Evolutionary conservation across 495 filamentous ascomycete genomes (phyloP), one percentile per base, ranked within the genome.

Genomic region (Daldinia caldariorum): DNA sequence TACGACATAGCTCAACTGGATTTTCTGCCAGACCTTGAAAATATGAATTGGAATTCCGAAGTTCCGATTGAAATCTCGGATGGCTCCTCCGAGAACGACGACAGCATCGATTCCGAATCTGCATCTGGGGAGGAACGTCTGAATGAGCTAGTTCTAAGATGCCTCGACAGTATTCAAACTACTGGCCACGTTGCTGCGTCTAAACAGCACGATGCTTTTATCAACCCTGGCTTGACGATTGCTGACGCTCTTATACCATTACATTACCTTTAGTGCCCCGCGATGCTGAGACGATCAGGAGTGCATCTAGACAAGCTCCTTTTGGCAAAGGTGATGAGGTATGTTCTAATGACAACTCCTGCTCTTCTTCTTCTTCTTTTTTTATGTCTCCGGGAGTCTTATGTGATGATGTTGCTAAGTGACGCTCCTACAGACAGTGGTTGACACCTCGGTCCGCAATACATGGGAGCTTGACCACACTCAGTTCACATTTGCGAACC

Each of bases 401-500:
- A 6, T 38, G 6, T 14, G 16, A 41, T 31, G 10, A 26, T 12
- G 5, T 18, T 2, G 16, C 35, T 68, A 34, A 63, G 37, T 37
- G 13, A 20, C 16, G 39, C 32, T 58, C 0, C 18, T 41, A 10
- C 56, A 82, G 63, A 87, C 82, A 0, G 51, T 85, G 9, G 78
- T 86, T 8, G 81, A 86, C 61, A 71, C 66, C 0, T 62, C 73
- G 9, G 80, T 86, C 4, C 72, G 83, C 8, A 82, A 82, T 51
- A 86, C 79, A 1, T 85, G 82, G 82, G 84, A 88, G 67, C 71
- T 88, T 9, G 74, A 82, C 58, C 53, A 76, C 1, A 58, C 64
- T 56, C 74, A 86, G 7, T 78, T 86, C 47, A 64, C 71, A 41
- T 71, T 83, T 14, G 62, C 59, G 13, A 84, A 85, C 61, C 79